Base-by-base conservation (phyloP, 208 protist species). In the Naegleria lovaniensis region DNA sequence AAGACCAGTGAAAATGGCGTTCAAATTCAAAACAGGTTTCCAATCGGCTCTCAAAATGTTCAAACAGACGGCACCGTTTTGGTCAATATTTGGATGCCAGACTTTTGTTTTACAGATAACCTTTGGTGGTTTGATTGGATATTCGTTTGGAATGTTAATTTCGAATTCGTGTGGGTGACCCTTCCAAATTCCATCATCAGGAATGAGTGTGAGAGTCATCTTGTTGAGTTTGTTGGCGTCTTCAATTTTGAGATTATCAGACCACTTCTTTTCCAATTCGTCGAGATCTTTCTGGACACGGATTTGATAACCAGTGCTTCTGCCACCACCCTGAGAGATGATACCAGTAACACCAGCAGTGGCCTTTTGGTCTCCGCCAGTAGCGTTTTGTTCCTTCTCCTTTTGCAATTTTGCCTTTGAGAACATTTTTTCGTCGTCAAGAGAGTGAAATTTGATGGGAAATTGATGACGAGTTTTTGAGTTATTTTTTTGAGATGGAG, bases 1-100 rank as follows among this genome's bases (percentile, higher is more conserved):
- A 25, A 93, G 79, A 40, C 92, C 92, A 58, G 87, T 91, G 67
- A 93, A 92, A 25, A 93, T 87, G 0, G 75, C 55, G 19, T 92
- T 86, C 13, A 93, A 90, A 7, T 85, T 93, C 15, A 93, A 90
- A 55, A 93, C 90, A 39, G 92, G 92, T 85, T 91, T 92, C 92
- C 92, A 93, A 67, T 92, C 92, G 29, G 90, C 89, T 39, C 92
- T 67, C 85, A 93, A 59, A 86, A 93, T 92, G 40, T 93, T 93
- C 29, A 93, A 86, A 83, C 92, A 93, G 33, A 93, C 76, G 22
- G 90, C 29, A 33, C 92, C 92, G 9, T 93, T 87, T 90, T 90
- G 83, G 85, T 93, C 92, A 41, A 93, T 93, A 36, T 93, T 93
- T 85, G 92, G 92, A 76, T 93, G 92, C 41, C 79, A 93, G 7